Conservation (phyloP, 2,329 filamentous ascomycete genomes). For the Colletotrichum paranaense region DNA sequence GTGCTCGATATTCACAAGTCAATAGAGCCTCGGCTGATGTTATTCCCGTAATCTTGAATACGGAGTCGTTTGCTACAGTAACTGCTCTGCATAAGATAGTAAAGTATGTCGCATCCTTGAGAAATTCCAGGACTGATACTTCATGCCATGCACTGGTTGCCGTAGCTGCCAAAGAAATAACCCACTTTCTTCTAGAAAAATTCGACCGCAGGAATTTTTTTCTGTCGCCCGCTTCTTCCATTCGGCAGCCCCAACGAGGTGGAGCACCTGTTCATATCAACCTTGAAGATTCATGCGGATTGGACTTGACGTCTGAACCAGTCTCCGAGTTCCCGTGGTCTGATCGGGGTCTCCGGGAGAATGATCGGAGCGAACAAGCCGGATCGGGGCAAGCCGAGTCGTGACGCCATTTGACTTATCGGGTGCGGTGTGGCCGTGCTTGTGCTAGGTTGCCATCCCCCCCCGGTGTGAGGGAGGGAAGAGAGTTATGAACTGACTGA, state of each 20-base stretch:
- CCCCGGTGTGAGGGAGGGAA: neutral
- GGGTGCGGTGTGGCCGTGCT: no score
- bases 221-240: neutral
- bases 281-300: neutral
- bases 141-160: neutral
- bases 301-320: neutral
- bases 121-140: no score
- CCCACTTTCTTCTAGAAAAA: conserved; percentile 11
- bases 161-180: neutral
- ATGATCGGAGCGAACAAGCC: neutral
- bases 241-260: neutral
- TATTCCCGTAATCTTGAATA: no score
- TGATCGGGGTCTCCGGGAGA: neutral
- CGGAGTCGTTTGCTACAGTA: no score
- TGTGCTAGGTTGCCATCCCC: neutral
- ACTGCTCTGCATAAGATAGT: no score
- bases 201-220: neutral
- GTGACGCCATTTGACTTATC: conserved; percentile 8
- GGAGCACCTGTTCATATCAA: neutral
- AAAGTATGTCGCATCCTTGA: no score
- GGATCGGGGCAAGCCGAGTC: conserved; percentile 1
- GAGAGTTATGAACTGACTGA: neutral
- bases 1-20: no score
- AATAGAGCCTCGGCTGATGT: no score
- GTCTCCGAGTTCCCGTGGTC: no score